Base-by-base conservation (phyloP, 352 stramenopile species). In the Peronosclerospora sorghi region DNA sequence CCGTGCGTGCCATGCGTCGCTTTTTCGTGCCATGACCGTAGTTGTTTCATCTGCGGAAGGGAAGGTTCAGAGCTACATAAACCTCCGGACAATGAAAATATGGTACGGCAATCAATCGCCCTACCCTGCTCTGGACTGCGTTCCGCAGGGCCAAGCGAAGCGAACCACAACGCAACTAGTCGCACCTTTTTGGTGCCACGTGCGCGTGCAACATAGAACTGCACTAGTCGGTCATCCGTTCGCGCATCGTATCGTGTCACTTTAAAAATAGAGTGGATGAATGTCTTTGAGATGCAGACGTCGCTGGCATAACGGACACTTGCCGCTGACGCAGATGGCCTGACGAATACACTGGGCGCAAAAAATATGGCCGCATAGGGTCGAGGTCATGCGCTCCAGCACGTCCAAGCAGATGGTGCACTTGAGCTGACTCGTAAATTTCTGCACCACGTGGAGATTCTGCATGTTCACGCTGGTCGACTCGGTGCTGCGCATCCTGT, bases 401-500 rank as follows among this genome's bases (percentile, higher is more conserved):
- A 71, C 55, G 24, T 89, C 79, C 1, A 92, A 58, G 32, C 79
- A 89, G 32, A 92, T 82, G 58, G 70, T 87, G 67, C 74, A 89
- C 68, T 89, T 89, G 51, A 89, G 72, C 27, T 57, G 52, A 8
- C 35, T 24, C 56, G 87, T 89, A 52, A 89, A 86, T 20, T 64
- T 55, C 68, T 89, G 70, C 36, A 89, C 59, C 24, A 58, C 56
- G 12, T 87, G 74, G 35, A 66, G 83, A 53, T 89, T 89, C 21
- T 76, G 56, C 24, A 89, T 56, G 14, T 66, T 84, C 23, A 86
- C 53, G 23, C 56, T 67, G n/a, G 74, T 89, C 19, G 74, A 87
- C 41, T 73, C 77, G 36, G 62, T 68, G 30, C 70, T 60, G 17
- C 56, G 46, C 15, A 59, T 65, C 8, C 56, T 59, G 43, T 85